These are phyloP conservation scores for Fusarium keratoplasticum DNA, from an alignment of 2,329 filamentous ascomycete genomes.

Conservation along the genomic window DNA sequence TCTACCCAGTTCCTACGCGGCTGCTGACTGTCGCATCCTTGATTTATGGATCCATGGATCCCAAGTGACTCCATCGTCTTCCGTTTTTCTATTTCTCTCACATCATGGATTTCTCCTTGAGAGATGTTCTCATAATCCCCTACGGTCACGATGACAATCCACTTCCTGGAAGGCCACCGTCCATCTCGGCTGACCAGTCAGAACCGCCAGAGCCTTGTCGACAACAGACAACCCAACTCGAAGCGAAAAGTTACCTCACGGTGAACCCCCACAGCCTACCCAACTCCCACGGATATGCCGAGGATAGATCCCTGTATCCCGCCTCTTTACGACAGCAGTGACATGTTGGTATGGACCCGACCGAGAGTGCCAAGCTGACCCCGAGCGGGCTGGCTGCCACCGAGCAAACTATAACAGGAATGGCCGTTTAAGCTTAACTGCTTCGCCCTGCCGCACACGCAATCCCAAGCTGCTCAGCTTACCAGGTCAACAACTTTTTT, in stretches of 20 bases:
- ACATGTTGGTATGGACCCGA: neutral
- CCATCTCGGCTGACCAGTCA: neutral
- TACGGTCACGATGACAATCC: neutral
- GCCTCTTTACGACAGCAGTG: neutral
- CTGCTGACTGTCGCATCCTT: neutral
- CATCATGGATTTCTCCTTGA: neutral
- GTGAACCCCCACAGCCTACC: neutral
- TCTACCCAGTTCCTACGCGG: neutral
- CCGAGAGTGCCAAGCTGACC: slow-evolving; percentile 22
- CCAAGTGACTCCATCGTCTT: neutral
- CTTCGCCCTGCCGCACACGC: slow-evolving; percentile 33
- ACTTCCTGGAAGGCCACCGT: neutral
- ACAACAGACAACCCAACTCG: neutral
- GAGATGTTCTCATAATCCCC: neutral
- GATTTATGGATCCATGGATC: neutral
- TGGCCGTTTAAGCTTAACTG: slow-evolving; percentile 32
- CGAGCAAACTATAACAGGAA: slow-evolving; percentile 6
- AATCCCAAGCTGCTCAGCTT: slow-evolving; percentile 19
- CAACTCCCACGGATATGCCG: neutral
- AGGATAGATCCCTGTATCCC: neutral
- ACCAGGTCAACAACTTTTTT: neutral
- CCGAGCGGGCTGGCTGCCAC: neutral
- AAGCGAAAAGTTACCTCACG: neutral
- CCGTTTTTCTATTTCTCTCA: neutral
- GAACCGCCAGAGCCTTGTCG: neutral